Evolutionary conservation across 2,329 filamentous ascomycete genomes (phyloP), one percentile per base, ranked within the genome.

Genomic region (Tolypocladium nubicola): DNA sequence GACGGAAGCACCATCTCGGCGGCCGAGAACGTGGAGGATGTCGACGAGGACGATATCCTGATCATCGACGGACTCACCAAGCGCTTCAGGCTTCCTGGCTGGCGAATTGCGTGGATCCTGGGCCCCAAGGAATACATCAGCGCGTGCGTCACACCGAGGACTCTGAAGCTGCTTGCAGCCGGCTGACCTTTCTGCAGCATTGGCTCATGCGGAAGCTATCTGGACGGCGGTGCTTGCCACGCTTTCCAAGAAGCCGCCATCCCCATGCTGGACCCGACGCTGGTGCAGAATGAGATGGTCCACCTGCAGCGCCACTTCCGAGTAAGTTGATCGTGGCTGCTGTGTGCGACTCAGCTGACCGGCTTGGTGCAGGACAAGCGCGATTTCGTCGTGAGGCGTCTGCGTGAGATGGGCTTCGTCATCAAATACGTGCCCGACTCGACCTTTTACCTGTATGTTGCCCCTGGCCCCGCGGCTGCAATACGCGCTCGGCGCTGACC

Each of bases 31-130:
- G 83, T 97, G 53, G 82, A 90, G 57, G 91, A 97, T 65, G 91
- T 97, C 19, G 84, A 97, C 68, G 82, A 89, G 67, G 90, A 95
- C 59, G 90, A 96, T 67, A 92, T 97, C 2, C 82, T 97, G 62
- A 89, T 97, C 71, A 93, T 97, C 63, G 93, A 97, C 69, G 93
- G 93, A 54, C 81, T 97, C 33, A 97, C 93, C 65, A 97, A 97
- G 82, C 88, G 93, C 61, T 97, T 97, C 82, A 87, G 93, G 64
- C 85, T 97, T 38, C 93, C 93, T 1, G 93, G 93, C 60, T 97
- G 93, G 91, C 88, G 93, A 70, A 92, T 97, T 49, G 92, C 93
- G 8, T 97, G 93, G 93, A 91, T 97, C 64, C 72, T 97, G 57
- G 93, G 93, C 1, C 93, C 93, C 63, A 97, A 96, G 78, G 92